These are phyloP conservation scores for Umbelopsis sp. DNA, from an alignment of 192 early-diverging fungal species.

Conservation along the genomic window DNA sequence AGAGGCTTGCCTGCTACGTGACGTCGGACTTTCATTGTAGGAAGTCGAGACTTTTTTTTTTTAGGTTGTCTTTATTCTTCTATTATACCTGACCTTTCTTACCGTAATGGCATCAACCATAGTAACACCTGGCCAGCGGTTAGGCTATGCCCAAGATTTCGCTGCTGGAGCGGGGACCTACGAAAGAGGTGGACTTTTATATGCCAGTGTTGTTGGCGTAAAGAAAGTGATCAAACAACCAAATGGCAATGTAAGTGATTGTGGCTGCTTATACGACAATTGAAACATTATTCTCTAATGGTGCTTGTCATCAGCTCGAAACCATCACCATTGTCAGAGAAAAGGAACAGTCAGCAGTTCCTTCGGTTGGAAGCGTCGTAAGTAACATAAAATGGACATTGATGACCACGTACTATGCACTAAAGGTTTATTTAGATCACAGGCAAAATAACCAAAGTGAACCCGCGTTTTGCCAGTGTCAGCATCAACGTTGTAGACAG, in stretches of 20 bases:
- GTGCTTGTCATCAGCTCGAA: conserved; percentile 31
- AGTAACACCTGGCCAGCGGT: conserved; percentile 78
- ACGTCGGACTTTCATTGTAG: conserved; percentile 8
- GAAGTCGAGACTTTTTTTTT: neutral
- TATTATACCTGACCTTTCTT: neutral
- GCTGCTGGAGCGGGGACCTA: conserved; percentile 73
- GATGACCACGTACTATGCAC: no score
- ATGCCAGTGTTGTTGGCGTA: conserved; percentile 60
- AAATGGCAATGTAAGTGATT: conserved; percentile 28
- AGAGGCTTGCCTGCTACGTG: neutral
- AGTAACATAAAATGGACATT: conserved; percentile 10
- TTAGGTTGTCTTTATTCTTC: neutral
- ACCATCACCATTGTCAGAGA: conserved; percentile 59
- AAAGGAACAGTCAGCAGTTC: conserved; percentile 71
- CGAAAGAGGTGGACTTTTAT: conserved; percentile 66
- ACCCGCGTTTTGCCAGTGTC: conserved; percentile 81
- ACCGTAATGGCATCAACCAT: conserved; percentile 26
- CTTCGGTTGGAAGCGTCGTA: conserved; percentile 70
- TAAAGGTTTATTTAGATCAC: conserved; percentile 50
- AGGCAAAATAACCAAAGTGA: conserved; percentile 89
- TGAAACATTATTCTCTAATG: no score
- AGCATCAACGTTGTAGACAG: conserved; percentile 90
- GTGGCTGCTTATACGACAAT: no score
- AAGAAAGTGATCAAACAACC: conserved; percentile 26
- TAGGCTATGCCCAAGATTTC: conserved; percentile 71